Conservation (phyloP, 129 eudicot species). For the Tagetes patula region DNA sequence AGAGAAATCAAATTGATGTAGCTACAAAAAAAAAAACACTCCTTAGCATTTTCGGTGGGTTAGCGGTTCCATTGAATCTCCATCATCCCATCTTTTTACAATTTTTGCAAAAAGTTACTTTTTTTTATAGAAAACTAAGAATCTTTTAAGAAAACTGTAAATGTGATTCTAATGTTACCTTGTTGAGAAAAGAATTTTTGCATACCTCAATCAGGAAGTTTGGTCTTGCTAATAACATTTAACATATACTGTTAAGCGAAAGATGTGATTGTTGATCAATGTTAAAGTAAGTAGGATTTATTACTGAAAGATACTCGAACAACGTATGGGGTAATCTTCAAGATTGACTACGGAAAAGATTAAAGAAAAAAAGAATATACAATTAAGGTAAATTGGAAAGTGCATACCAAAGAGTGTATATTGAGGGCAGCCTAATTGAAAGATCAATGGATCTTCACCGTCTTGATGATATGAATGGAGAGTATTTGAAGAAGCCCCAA, state of each 20-base stretch:
- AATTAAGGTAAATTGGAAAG: neutral
- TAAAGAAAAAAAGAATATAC: neutral
- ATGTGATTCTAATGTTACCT: neutral
- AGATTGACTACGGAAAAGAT: neutral
- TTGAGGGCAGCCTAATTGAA: neutral
- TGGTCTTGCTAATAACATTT: neutral
- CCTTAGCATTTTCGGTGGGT: too few relatives aligned
- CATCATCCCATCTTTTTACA: too few relatives aligned
- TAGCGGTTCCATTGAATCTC: too few relatives aligned
- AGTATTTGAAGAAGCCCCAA: neutral
- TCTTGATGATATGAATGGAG: neutral
- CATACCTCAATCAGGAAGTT: neutral
- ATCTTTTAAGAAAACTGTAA: neutral
- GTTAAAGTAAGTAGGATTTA: neutral
- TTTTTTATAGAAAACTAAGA: too few relatives aligned
- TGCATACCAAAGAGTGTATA: conserved; percentile 2
- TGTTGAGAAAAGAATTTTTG: neutral
- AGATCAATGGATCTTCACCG: conserved; percentile 11
- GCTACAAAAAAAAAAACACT: too few relatives aligned
- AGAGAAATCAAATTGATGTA: too few relatives aligned
- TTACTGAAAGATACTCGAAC: neutral
- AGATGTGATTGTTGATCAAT: neutral
- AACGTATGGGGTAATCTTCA: neutral
- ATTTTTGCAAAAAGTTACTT: too few relatives aligned
- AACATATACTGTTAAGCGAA: neutral